Base-by-base conservation (phyloP, 768 basidiomycete species). In the Naematelia aurantialba region DNA sequence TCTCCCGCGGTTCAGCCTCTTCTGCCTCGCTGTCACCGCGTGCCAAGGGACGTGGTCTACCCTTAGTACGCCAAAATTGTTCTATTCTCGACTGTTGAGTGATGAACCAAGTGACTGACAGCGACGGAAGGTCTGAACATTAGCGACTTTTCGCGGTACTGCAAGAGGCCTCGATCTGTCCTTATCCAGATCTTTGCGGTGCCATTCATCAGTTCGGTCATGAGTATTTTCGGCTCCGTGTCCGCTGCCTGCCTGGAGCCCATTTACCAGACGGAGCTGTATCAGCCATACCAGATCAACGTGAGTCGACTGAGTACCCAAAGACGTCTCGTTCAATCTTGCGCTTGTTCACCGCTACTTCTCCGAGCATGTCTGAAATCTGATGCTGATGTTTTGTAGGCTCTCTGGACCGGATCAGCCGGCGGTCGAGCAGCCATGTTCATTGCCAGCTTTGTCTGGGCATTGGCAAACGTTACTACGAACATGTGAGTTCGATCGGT, bases 111-210 rank as follows among this genome's bases (percentile, higher is more conserved):
- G 34, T 39, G 34, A 8, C 17, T 39, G n/a, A n/a, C n/a, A n/a
- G 14, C 27, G n/a, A 47, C 22, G 8, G 51, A 55, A 14, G 62
- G 62, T 61, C 48, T 72, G 30, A 75, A 72, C 55, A 70, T 75
- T 29, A 67, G 70, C 34, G 70, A 70, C 34, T 74, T 75, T 45
- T 56, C 62, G 0, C 63, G 73, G 45, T 75, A 70, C 64, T 60
- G 62, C 44, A 61, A 65, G 24, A 58, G 50, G 0, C 58, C 61
- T 2, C 42, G 30, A 5, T 60, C 67, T 0, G 60, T 57, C 14
- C 68, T 61, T 25, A 58, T 62, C 21, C 73, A 75, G 39, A n/a
- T 66, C 44, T 30, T 68, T 29, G 67, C 62, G 45, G 60, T 75
- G 42, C 69, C 69, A 11, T 24, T 63, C 19, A 53, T 72, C 45